Evolutionary conservation across 108 stramenopile genomes (phyloP), one percentile per base, ranked within the genome.

Genomic region (Aurantiochytrium sp.): DNA sequence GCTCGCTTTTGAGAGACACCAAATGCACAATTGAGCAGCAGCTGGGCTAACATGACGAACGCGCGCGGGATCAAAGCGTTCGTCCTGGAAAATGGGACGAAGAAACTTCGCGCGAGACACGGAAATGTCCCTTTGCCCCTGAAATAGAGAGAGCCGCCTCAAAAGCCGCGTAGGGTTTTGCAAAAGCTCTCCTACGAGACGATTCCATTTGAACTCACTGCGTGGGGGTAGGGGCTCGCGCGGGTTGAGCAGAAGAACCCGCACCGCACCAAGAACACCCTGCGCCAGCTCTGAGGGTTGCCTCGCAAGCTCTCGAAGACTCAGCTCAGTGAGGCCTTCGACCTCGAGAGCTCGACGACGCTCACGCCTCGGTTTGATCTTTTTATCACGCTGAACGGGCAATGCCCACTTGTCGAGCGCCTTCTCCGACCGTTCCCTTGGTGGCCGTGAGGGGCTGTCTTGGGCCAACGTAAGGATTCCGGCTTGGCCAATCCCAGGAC

Each of bases 201-300:
- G 44, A 6, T 47, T 44, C 73, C 73, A 83, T 53, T n/a, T 10
- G 28, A 83, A 83, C 21, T 83, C 73, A 0, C 18, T 53, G 16
- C 49, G 73, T 14, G 73, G 73, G 10, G 73, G 73, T 14, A 83
- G n/a, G 28, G 73, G 73, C 73, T 83, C 73, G 51, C 73, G 44
- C 12, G 73, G 73, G 3, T 83, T 47, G 19, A 83, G 51, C 0
- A 83, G 51, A 0, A 83, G 51, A 12, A 83, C 73, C 5, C 73
- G 44, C 6, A 83, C 51, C 5, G 73, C 73, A n/a, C 73, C 73
- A 6, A 83, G 73, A 12, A 83, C 51, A 12, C 73, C 73, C 51
- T 83, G 73, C 1, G 73, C 73, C 44, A 83, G 73, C 51, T 83
- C 73, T 23, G 73, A 83, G n/a, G 73, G 73, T 44, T 83, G 73